Evolutionary conservation across 139 green algal genomes (phyloP), one percentile per base, ranked within the genome.

Genomic region (Chlamydomonas schloesseri): DNA sequence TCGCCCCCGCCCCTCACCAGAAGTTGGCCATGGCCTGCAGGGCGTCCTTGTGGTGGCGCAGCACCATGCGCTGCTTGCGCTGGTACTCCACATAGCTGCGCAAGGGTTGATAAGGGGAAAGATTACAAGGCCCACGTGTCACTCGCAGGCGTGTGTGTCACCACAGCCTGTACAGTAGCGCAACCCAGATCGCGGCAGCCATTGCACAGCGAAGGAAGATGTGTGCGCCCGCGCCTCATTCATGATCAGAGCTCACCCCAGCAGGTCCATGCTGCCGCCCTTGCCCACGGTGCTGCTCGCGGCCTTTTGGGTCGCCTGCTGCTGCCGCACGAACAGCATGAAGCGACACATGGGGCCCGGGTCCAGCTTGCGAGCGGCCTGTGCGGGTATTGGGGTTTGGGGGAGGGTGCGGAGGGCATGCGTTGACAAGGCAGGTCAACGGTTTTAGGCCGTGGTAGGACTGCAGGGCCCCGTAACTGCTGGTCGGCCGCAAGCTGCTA

Each of bases 81-180:
- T 84, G 78, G 65, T 84, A 84, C 78, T 84, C 78, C 37, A 84
- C 78, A 29, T 67, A 84, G 21, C 78, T 84, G 78, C 5, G 26
- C 3, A 46, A 26, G 14, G 31, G 29, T 5, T 9, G 24, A n/a
- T 11, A 42, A 42, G 5, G 26, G 28, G 26, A 28, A 23, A 23
- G 58, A 5, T 29, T 17, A 23, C 53, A 58, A 58, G 53, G 15
- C 53, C 53, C 53, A 58, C 53, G 15, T 23, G 15, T 13, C 15
- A 58, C 53, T 15, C 53, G 13, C 15, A 13, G 53, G 15, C 13
- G 13, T 58, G 53, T 13, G 53, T 13, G 53, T 15, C 13, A 58
- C 13, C 13, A 15, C 13, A 58, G 53, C 13, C 53, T 23, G 53
- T 13, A 15, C 13, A 58, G 15, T 58, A 15, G 53, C 53, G 13